Base-by-base conservation (phyloP, 306 rosid genomes). In the Cajanus cajan region DNA sequence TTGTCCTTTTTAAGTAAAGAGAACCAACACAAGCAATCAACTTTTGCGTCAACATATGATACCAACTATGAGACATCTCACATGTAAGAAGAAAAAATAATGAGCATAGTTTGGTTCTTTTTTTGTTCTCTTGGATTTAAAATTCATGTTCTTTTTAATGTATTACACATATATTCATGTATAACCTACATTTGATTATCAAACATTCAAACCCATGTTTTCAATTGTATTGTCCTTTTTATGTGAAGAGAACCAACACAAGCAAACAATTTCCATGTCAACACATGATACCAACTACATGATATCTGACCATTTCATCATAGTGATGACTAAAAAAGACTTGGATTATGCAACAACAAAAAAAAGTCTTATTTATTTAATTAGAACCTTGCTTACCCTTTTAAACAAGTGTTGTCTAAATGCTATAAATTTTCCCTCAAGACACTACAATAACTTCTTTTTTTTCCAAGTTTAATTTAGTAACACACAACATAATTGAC, bases 381-480 rank as follows among this genome's bases (percentile, higher is more conserved):
- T 21, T 63, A 71, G 83, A 47, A 73, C 68, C 36, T 51, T 25
- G 14, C 34, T 43, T 40, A 47, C 39, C 34, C 59, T 63, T 50
- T 16, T 11, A 51, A 71, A 25, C 21, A 50, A 12, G 39, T 41
- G 28, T 58, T 8, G 28, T 25, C 55, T n/a, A 80, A 28, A 51
- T 28, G 45, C 67, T 40, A 9, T 64, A 80, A 28, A 28, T 1
- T 31, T 40, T 52, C 15, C 43, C 44, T 37, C 34, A 36, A 62
- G 67, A 39, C 66, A 37, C 66, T 41, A 43, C 28, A 74, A 33
- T 61, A 66, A 43, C 36, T 31, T 8, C 19, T 19, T 40, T 41
- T 61, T 52, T 73, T 59, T 59, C 85, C 48, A 8, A 39, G 41
- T 36, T 45, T 70, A 76, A 41, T 62, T 51, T 8, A 37, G 50